phyloP scores from a whole-genome alignment of 257 asterid species.

The Nemophila menziesii region DNA sequence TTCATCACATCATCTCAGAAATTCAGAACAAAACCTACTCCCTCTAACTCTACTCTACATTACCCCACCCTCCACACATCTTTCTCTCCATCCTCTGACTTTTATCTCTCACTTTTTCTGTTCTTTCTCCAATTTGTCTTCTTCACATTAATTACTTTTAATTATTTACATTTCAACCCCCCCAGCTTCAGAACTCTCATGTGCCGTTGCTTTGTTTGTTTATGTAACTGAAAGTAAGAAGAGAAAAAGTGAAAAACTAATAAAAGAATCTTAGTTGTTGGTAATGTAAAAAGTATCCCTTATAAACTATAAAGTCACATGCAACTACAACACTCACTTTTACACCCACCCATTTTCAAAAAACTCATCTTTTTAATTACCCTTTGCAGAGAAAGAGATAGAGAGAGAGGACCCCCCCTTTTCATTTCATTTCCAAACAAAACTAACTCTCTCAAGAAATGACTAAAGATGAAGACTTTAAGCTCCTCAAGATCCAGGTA shows the following conservation, averaged over 20 bases:
- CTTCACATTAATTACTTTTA: background rate
- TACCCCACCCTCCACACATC: background rate
- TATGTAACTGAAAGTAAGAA: background rate
- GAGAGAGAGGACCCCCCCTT: no score
- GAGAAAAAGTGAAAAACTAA: background rate
- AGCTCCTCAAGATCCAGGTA: slow-evolving; percentile 93
- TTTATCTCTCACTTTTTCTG: background rate
- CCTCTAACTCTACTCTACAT: background rate
- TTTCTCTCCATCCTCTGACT: background rate
- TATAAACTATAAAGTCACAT: background rate
- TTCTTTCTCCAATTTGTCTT: background rate
- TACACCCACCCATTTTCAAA: background rate
- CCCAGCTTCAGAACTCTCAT: background rate
- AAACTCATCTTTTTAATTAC: background rate
- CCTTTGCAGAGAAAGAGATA: background rate
- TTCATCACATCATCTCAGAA: slow-evolving; percentile 1
- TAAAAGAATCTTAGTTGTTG: no score
- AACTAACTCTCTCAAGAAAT: slow-evolving; percentile 21
- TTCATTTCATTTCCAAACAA: no score
- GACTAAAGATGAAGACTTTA: slow-evolving; percentile 78
- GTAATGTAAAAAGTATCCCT: background rate
- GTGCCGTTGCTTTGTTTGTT: background rate
- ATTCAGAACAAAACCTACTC: background rate
- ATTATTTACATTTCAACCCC: background rate
- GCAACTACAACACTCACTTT: background rate